A percentile compares a stretch with the other conserved stretches of the same genome.
These are phyloP conservation scores for Colletotrichum gloeosporioides DNA, from an alignment of 2,329 filamentous ascomycete species.

Conservation along the genomic window DNA sequence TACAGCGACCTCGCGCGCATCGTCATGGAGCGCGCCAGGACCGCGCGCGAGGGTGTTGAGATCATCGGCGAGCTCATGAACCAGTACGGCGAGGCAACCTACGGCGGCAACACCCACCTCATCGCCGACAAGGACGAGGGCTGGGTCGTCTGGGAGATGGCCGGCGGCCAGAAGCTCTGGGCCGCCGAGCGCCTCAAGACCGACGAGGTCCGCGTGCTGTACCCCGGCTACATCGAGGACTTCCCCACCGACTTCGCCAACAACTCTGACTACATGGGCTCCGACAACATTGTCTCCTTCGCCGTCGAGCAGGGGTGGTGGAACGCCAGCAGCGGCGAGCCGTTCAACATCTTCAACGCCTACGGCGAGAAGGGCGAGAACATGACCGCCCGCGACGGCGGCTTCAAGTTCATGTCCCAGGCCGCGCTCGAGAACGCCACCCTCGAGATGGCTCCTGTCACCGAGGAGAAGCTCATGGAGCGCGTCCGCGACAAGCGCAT, in stretches of 20 bases:
- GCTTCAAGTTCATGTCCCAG: conserved; percentile 36
- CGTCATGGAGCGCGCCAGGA: conserved; percentile 43
- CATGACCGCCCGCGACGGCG: conserved; percentile 27
- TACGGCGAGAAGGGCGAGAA: conserved; percentile 28
- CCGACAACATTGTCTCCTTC: conserved; percentile 29
- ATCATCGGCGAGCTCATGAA: conserved; percentile 43
- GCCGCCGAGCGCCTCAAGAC: conserved; percentile 29
- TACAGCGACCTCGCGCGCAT: conserved; percentile 45
- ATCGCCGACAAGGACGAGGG: conserved; percentile 38
- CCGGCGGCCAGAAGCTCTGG: conserved; percentile 30
- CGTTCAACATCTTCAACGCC: conserved; percentile 32
- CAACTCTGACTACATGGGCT: conserved; percentile 29
- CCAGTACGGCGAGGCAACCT: conserved; percentile 44
- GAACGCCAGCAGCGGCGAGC: conserved; percentile 22
- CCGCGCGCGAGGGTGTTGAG: conserved; percentile 45
- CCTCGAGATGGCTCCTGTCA: conserved; percentile 50
- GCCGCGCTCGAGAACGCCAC: conserved; percentile 28
- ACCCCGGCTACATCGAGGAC: conserved; percentile 32
- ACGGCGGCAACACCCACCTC: conserved; percentile 47
- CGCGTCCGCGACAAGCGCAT: conserved; percentile 31
- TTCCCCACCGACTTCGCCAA: conserved; percentile 28
- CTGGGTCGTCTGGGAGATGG: conserved; percentile 33
- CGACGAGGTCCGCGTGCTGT: conserved; percentile 29
- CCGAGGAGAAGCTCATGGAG: conserved; percentile 51
- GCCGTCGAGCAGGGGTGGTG: conserved; percentile 32